Percentiles rank a stretch among this genome's conserved stretches.
Conservation (phyloP, 1,284 basidiomycete genomes). For the Porodaedalea pini region DNA sequence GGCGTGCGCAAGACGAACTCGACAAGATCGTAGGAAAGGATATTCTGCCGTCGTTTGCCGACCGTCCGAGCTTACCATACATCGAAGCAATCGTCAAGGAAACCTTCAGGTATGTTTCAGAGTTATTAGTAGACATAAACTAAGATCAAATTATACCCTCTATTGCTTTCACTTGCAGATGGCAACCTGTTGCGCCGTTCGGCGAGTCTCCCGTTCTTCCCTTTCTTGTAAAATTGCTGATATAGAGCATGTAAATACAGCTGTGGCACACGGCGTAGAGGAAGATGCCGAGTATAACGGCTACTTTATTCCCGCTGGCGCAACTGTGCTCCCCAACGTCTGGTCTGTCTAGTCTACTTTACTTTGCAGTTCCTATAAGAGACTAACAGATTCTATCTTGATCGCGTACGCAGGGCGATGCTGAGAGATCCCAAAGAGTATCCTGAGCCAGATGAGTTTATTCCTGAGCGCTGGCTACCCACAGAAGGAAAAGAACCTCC, state of each 20-base stretch:
- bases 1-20: conserved; percentile 20
- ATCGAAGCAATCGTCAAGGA: conserved; percentile 22
- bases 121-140: background rate
- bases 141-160: background rate
- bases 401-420: conserved; percentile 4
- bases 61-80: conserved; percentile 24
- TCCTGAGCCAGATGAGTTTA: conserved; percentile 18
- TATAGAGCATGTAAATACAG: background rate
- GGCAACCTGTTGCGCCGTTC: conserved; percentile 11
- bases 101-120: conserved; percentile 1
- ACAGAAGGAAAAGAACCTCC: background rate
- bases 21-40: conserved; percentile 23
- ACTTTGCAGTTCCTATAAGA: background rate
- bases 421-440: conserved; percentile 15
- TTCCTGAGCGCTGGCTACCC: conserved; percentile 16
- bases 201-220: background rate
- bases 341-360: conserved; percentile 4
- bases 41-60: conserved; percentile 22
- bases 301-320: conserved; percentile 21
- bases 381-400: no score
- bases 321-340: conserved; percentile 20
- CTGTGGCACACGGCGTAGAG: conserved; percentile 26
- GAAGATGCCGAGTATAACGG: conserved; percentile 24
- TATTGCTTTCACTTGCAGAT: conserved; percentile 14
- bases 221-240: no score